These are phyloP conservation scores for Polytrichum commune DNA, from an alignment of 225 moss, liverwort and hornwort genomes.

Conservation along the genomic window DNA sequence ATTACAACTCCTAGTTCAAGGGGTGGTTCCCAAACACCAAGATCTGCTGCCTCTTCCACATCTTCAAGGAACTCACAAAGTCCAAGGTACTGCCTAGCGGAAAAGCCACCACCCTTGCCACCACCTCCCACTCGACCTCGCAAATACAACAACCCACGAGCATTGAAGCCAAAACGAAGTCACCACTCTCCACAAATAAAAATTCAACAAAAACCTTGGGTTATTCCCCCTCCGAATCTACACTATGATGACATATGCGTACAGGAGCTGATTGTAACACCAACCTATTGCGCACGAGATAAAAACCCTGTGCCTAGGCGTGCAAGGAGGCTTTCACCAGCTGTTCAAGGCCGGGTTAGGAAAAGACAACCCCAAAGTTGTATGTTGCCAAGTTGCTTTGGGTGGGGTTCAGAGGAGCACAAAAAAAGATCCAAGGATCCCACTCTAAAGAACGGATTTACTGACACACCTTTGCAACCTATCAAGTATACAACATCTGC, in stretches of 20 bases:
- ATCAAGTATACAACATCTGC: no score
- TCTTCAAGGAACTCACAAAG: not conserved
- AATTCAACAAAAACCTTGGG: not conserved
- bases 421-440: no score
- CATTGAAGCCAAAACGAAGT: not conserved
- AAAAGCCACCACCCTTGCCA: not conserved
- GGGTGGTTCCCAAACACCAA: not conserved
- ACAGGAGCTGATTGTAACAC: not conserved
- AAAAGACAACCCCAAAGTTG: no score
- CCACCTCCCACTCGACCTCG: not conserved
- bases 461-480: no score
- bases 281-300: conserved; percentile 3
- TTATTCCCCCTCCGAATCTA: not conserved
- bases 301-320: not conserved
- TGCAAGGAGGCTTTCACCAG: not conserved
- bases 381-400: no score
- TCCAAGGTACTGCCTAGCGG: not conserved
- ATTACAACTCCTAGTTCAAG: not conserved
- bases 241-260: not conserved
- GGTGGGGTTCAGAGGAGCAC: no score
- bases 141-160: conserved; percentile 1
- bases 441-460: no score
- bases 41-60: not conserved
- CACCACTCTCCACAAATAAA: not conserved
- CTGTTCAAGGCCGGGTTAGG: not conserved